Percentiles rank a stretch among this genome's conserved stretches.
These are phyloP conservation scores for Calvatia gigantea DNA, from an alignment of 768 basidiomycete genomes.

Conservation along the genomic window DNA sequence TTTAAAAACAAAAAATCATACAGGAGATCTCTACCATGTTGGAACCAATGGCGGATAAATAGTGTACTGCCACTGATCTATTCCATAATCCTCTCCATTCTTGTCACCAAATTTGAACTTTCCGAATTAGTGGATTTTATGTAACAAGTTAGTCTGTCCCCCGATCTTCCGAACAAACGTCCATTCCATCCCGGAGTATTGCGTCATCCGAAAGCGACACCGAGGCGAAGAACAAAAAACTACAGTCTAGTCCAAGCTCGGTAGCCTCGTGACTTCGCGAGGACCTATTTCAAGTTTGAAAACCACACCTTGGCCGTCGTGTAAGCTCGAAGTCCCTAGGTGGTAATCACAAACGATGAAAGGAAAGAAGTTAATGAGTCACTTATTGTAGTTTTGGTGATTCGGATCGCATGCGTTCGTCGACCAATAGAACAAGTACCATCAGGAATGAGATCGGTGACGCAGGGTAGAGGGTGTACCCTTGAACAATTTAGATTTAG, in stretches of 20 bases:
- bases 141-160: neutral
- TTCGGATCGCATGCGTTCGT: too few relatives aligned
- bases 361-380: too few relatives aligned
- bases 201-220: neutral
- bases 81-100: too few relatives aligned
- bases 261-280: neutral
- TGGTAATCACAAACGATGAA: neutral
- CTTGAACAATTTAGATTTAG: neutral
- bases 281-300: neutral
- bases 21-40: too few relatives aligned
- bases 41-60: neutral
- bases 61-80: neutral
- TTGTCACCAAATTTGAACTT: neutral
- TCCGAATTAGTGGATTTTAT: neutral
- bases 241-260: neutral
- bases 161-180: neutral
- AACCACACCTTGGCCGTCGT: neutral
- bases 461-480: neutral
- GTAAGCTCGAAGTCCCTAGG: neutral
- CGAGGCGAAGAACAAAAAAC: neutral
- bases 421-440: neutral
- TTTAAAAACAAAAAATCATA: too few relatives aligned
- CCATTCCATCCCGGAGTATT: neutral
- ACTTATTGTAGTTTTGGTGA: too few relatives aligned
- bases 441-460: neutral